phyloP scores from a whole-genome alignment of 23 red algal species.

The Gracilaria caudata region DNA sequence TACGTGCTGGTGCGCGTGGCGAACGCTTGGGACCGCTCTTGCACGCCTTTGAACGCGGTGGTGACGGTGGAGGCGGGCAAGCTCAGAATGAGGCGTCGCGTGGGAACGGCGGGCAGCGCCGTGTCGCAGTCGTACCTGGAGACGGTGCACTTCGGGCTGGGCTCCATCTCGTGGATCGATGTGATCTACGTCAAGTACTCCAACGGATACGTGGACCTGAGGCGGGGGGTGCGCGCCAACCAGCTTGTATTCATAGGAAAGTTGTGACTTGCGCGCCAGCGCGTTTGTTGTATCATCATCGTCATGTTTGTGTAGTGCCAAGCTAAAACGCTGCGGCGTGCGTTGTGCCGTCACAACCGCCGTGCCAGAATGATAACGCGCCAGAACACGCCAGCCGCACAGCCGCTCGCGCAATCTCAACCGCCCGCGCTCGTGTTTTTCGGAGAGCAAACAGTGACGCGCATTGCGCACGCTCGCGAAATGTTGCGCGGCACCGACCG shows the following conservation, averaged over 20 bases:
- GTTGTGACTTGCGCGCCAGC: conserved; percentile 7
- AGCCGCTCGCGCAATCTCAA: too few relatives aligned
- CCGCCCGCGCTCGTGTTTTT: too few relatives aligned
- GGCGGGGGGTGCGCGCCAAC: conserved; percentile 7
- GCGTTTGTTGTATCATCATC: too few relatives aligned
- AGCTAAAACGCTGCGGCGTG: too few relatives aligned
- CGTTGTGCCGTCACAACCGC: too few relatives aligned
- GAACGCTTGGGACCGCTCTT: conserved; percentile 15
- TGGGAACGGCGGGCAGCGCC: conserved; percentile 44
- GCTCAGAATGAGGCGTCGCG: conserved; percentile 42
- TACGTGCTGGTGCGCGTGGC: conserved; percentile 68
- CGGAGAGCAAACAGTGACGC: too few relatives aligned
- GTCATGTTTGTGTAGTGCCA: too few relatives aligned
- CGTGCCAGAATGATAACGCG: too few relatives aligned
- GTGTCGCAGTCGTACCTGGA: conserved; percentile 47
- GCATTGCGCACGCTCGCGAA: too few relatives aligned
- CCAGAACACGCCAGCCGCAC: too few relatives aligned
- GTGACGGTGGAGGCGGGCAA: conserved; percentile 34
- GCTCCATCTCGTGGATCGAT: background rate
- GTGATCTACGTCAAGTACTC: conserved; percentile 22
- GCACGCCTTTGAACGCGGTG: conserved; percentile 45
- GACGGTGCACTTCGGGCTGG: conserved; percentile 42
- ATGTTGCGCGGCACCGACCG: too few relatives aligned
- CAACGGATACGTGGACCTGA: conserved; percentile 17
- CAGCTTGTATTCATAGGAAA: conserved; percentile 20